These are phyloP conservation scores for Peltaster fructicola DNA, from an alignment of 2,329 filamentous ascomycete species.

Conservation along the genomic window DNA sequence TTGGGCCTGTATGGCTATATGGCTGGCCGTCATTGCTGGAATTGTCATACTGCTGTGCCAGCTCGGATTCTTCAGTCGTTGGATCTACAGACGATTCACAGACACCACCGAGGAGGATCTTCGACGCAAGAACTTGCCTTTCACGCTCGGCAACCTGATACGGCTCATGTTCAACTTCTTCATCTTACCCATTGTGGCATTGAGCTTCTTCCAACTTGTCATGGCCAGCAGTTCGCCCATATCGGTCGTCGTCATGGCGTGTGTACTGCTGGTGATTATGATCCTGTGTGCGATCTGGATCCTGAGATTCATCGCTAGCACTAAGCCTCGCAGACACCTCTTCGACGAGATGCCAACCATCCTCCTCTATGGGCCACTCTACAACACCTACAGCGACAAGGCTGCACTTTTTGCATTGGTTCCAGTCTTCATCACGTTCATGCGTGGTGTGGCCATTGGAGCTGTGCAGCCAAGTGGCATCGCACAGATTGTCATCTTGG, in stretches of 20 bases:
- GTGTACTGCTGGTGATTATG: constrained; percentile 54
- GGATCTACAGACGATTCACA: constrained; percentile 54
- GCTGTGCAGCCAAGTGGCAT: constrained; percentile 86
- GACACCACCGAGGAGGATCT: constrained; percentile 70
- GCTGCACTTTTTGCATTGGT: constrained; percentile 80
- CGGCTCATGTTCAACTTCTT: constrained; percentile 88
- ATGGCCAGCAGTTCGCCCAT: constrained; percentile 49
- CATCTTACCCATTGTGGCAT: constrained; percentile 64
- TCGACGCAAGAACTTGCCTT: constrained; percentile 79
- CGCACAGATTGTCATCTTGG: constrained; percentile 77
- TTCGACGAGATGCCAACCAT: constrained; percentile 89
- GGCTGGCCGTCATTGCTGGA: constrained; percentile 62
- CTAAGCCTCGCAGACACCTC: constrained; percentile 66
- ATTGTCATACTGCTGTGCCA: constrained; percentile 54
- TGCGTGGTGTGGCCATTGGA: constrained; percentile 79
- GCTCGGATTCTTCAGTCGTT: constrained; percentile 57
- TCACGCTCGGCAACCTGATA: constrained; percentile 41
- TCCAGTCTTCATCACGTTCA: constrained; percentile 65
- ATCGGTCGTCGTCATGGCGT: constrained; percentile 57
- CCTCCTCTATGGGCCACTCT: constrained; percentile 76
- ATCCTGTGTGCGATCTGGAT: constrained; percentile 63
- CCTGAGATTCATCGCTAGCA: constrained; percentile 60
- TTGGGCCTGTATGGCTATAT: constrained; percentile 89
- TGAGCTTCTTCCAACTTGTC: constrained; percentile 85
- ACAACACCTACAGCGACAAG: constrained; percentile 94